These are phyloP conservation scores for Litchi chinensis DNA, from an alignment of 345 rosid species.

Conservation along the genomic window DNA sequence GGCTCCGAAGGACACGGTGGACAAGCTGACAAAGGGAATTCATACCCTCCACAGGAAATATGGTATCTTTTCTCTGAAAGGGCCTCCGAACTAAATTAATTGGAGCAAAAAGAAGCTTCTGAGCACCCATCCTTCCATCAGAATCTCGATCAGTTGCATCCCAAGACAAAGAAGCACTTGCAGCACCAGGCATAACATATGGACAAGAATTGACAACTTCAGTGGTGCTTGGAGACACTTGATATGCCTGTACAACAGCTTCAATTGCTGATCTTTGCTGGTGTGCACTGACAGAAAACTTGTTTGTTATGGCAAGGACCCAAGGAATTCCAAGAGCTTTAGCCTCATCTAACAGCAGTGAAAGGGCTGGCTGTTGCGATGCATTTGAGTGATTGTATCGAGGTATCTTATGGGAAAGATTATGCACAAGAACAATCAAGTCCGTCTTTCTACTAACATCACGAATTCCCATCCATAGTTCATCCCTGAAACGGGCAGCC, in stretches of 20 bases:
- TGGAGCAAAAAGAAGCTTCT: constrained; percentile 67
- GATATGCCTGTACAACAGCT: constrained; percentile 76
- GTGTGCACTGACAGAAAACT: constrained; percentile 97
- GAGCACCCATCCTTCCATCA: constrained; percentile 50
- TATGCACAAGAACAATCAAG: constrained; percentile 88
- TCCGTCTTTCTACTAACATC: constrained; percentile 78
- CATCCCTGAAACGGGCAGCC: constrained; percentile 80
- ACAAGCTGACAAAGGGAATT: constrained; percentile 72
- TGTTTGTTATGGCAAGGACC: constrained; percentile 93
- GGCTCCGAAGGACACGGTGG: constrained; percentile 66
- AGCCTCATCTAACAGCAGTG: constrained; percentile 80
- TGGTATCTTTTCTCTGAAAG: constrained; percentile 72
- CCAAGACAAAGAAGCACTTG: constrained; percentile 72
- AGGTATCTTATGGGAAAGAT: constrained; percentile 88
- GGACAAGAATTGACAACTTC: constrained; percentile 90
- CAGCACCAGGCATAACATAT: constrained; percentile 72
- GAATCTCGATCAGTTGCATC: constrained; percentile 55
- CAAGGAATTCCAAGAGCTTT: constrained; percentile 96
- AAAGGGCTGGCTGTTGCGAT: constrained; percentile 71
- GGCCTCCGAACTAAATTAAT: constrained; percentile 69
- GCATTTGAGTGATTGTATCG: constrained; percentile 50
- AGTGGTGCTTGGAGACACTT: constrained; percentile 64
- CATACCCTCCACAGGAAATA: constrained; percentile 85
- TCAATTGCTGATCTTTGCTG: constrained; percentile 82
- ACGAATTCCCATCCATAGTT: constrained; percentile 86